Evolutionary conservation across 306 rosid species (phyloP).

Genomic region (Begonia peltatifolia): DNA sequence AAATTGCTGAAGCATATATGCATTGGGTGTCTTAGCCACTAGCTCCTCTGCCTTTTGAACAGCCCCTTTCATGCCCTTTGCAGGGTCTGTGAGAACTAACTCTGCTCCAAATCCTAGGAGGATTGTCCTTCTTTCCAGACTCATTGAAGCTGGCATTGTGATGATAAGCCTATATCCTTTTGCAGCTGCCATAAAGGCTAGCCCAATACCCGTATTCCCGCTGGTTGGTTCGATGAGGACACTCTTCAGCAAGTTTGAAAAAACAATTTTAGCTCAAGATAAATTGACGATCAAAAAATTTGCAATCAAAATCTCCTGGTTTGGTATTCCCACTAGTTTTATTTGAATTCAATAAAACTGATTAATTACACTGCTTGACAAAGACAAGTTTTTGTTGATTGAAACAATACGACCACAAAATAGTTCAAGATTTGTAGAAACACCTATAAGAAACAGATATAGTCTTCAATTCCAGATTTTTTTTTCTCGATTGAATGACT

Average conservation of each 20-base stretch:
- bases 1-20: constrained; percentile 66
- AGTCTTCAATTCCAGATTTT: neutral
- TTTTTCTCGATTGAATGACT: constrained; percentile 13
- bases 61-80: constrained; percentile 75
- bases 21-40: constrained; percentile 57
- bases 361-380: neutral
- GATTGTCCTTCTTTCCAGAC: constrained; percentile 70
- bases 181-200: constrained; percentile 80
- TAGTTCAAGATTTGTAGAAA: no score
- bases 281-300: neutral
- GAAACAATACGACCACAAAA: neutral
- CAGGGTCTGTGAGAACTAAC: constrained; percentile 66
- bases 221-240: constrained; percentile 69
- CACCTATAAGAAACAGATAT: neutral
- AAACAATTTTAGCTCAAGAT: constrained; percentile 11
- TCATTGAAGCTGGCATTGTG: constrained; percentile 84
- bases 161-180: constrained; percentile 58
- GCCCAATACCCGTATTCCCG: constrained; percentile 69
- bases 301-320: neutral
- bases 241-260: constrained; percentile 32
- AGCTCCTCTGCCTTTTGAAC: constrained; percentile 77
- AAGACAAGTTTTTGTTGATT: neutral
- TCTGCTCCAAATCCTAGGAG: constrained; percentile 66
- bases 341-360: neutral
- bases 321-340: no score